phyloP scores from a whole-genome alignment of 495 filamentous ascomycete species.

The Penicillium turbatum region DNA sequence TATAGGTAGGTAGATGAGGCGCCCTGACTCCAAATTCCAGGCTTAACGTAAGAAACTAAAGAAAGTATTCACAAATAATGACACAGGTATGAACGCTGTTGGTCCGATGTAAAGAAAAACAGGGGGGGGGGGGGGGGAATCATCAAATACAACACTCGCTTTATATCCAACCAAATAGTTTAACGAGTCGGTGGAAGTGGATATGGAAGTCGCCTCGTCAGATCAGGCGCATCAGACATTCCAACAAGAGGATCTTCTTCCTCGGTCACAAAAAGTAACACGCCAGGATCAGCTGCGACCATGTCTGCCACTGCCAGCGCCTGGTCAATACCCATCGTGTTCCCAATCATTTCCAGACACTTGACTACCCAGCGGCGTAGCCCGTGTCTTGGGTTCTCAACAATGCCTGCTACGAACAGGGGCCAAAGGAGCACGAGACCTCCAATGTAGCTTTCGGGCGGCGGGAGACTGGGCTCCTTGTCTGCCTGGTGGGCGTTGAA shows the following conservation, averaged over 20 bases:
- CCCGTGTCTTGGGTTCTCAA: constrained; percentile 29
- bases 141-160: background rate
- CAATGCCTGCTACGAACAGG: constrained; percentile 39
- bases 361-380: constrained; percentile 43
- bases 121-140: too few relatives aligned
- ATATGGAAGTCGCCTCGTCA: background rate
- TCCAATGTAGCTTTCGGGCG: constrained; percentile 32
- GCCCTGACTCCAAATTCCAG: background rate
- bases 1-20: too few relatives aligned
- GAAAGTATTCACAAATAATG: background rate
- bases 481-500: constrained; percentile 25
- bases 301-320: constrained; percentile 42
- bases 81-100: background rate
- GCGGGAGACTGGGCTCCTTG: constrained; percentile 8
- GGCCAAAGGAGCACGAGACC: constrained; percentile 49
- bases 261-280: constrained; percentile 17
- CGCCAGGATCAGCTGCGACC: constrained; percentile 28
- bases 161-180: background rate
- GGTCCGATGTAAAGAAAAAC: background rate
- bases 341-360: constrained; percentile 40
- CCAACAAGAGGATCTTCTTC: constrained; percentile 9
- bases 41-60: background rate
- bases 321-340: constrained; percentile 47
- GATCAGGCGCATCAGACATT: background rate
- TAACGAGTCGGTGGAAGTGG: background rate